A percentile compares a stretch with the other conserved stretches of the same genome.
These are phyloP conservation scores for Colletotrichum euphorbiae DNA, from an alignment of 2,329 filamentous ascomycete species.

Conservation along the genomic window DNA sequence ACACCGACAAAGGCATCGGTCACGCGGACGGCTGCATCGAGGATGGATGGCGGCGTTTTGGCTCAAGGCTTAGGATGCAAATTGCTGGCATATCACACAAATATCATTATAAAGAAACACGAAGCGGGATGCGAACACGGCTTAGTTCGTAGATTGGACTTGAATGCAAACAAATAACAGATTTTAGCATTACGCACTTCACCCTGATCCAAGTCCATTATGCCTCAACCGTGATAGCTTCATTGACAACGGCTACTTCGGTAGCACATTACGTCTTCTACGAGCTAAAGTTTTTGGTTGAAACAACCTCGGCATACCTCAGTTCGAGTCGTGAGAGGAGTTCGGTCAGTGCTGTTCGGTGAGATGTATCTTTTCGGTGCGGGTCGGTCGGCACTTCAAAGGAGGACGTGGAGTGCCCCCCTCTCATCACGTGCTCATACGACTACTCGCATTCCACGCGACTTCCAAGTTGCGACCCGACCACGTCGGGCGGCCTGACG, in stretches of 20 bases:
- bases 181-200: neutral
- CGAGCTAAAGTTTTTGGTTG: slow-evolving; percentile 15
- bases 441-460: neutral
- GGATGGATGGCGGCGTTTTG: slow-evolving; percentile 23
- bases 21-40: slow-evolving; percentile 14
- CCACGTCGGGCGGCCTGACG: slow-evolving; percentile 24
- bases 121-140: slow-evolving; percentile 10
- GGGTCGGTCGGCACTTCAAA: neutral
- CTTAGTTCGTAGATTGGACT: slow-evolving; percentile 20
- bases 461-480: slow-evolving; percentile 30
- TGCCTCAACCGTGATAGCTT: neutral
- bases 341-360: slow-evolving; percentile 5
- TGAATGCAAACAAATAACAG: slow-evolving; percentile 1
- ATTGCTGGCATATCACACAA: neutral
- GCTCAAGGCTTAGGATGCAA: slow-evolving; percentile 16
- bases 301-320: slow-evolving; percentile 22
- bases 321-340: neutral
- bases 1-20: neutral
- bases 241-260: neutral
- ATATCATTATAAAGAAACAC: slow-evolving; percentile 1
- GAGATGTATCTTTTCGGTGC: slow-evolving; percentile 2
- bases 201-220: neutral
- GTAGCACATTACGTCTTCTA: neutral
- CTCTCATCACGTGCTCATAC: slow-evolving; percentile 31
- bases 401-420: too few species aligned